Evolutionary conservation across 2,329 filamentous ascomycete species (phyloP).

Genomic region (Xenosphaeropsis pyriputrescens): DNA sequence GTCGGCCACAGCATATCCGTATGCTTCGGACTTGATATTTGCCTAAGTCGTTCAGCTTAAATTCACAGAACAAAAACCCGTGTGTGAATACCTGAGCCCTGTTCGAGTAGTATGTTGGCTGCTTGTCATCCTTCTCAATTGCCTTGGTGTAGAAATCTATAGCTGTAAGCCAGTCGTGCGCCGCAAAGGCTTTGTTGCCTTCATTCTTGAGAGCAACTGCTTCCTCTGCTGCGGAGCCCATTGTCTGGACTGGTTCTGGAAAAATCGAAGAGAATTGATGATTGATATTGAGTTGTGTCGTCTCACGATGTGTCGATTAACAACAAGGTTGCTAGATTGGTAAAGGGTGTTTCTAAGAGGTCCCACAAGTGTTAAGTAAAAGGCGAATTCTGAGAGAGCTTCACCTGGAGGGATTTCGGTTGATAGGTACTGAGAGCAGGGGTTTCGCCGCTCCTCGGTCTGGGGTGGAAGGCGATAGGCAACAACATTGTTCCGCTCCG

Average conservation of each 20-base stretch:
- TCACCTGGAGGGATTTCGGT: no score
- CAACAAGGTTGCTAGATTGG: no score
- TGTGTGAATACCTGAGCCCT: conserved; percentile 60
- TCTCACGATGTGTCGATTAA: no score
- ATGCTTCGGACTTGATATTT: conserved; percentile 89
- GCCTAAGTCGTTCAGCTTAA: conserved; percentile 39
- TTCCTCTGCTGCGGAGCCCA: conserved; percentile 34
- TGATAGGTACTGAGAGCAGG: no score
- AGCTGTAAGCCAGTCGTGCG: conserved; percentile 74
- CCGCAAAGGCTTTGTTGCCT: conserved; percentile 84
- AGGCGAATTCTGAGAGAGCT: no score
- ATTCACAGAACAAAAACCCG: neutral
- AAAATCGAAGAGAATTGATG: no score
- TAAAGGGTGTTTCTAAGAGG: no score
- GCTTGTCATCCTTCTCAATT: conserved; percentile 67
- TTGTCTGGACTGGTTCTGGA: conserved; percentile 2
- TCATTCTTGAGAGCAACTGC: conserved; percentile 80
- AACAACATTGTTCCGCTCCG: no score
- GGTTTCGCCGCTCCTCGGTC: no score
- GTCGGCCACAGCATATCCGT: conserved; percentile 83
- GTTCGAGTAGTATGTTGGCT: conserved; percentile 89
- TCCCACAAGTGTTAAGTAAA: no score
- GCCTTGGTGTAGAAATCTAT: conserved; percentile 77
- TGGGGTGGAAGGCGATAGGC: no score
- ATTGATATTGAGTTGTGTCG: no score